These are phyloP conservation scores for Diaporthe longicolla DNA, from an alignment of 2,329 filamentous ascomycete genomes.

Conservation along the genomic window DNA sequence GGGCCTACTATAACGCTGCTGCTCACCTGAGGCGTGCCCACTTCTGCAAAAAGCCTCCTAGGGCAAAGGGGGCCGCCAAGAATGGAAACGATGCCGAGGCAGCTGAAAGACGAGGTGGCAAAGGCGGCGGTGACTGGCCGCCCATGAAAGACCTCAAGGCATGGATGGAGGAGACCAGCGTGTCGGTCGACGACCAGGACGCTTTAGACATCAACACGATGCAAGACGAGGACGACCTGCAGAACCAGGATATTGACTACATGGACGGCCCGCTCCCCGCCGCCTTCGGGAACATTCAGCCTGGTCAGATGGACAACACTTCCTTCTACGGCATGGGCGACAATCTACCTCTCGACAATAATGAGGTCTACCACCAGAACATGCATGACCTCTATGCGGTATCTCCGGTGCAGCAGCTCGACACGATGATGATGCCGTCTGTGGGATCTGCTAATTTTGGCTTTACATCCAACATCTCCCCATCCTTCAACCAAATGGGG, in stretches of 20 bases:
- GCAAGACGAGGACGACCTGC: conserved; percentile 49
- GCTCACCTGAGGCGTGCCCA: conserved; percentile 91
- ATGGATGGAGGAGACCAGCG: conserved; percentile 71
- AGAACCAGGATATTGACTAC: conserved; percentile 45
- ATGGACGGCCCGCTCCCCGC: conserved; percentile 36
- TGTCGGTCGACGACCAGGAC: conserved; percentile 57
- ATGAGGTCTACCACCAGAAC: conserved; percentile 41
- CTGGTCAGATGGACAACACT: conserved; percentile 44
- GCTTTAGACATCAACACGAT: conserved; percentile 53
- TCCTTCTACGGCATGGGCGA: conserved; percentile 43
- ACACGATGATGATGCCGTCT: conserved; percentile 44
- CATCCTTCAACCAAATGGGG: conserved; percentile 39
- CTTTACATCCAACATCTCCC: conserved; percentile 37
- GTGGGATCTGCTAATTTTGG: conserved; percentile 48
- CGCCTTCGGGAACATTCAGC: conserved; percentile 22
- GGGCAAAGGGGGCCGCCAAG: conserved; percentile 52
- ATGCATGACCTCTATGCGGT: conserved; percentile 32
- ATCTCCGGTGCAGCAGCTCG: conserved; percentile 30
- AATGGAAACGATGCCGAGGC: conserved; percentile 41
- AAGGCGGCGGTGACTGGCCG: conserved; percentile 68
- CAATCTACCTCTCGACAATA: conserved; percentile 35
- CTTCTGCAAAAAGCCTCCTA: conserved; percentile 77
- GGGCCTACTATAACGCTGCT: conserved; percentile 94
- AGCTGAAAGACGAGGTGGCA: conserved; percentile 67
- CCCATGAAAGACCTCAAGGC: conserved; percentile 70